Base-by-base conservation (phyloP, 2,329 filamentous ascomycete genomes). In the Fusarium mangiferae region DNA sequence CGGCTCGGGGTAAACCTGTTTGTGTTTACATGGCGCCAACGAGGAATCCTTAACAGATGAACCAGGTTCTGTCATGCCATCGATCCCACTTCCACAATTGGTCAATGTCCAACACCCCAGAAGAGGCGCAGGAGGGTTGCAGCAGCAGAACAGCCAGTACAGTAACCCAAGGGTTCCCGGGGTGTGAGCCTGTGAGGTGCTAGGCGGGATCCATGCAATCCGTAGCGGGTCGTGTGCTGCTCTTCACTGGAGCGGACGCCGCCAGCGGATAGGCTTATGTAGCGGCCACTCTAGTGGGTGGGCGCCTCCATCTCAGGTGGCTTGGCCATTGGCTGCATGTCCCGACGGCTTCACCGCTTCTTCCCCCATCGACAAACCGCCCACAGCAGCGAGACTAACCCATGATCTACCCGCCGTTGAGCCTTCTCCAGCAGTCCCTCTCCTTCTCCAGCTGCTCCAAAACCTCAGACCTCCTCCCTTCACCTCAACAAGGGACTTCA, bases 271-370 rank as follows among this genome's bases (percentile, higher is more conserved):
- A 74, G 52, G 64, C 70, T 70, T 66, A 65, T 62, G 61, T 76
- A 77, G 76, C 73, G 75, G 76, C 66, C 74, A 63, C 62, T 72
- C 51, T 64, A 68, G 73, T 70, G 76, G 62, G 72, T 75, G 72
- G 75, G 75, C 58, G 67, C 68, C 58, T 65, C 65, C 75, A 66
- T 58, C 66, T 72, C 69, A 77, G 78, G 77, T 76, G 78, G 74
- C 77, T 74, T 80, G 78, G 72, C 77, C 67, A 83, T 83, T 83
- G 81, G 81, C 80, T 80, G 77, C 76, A 70, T 66, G 58, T 78
- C 73, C 77, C 78, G 78, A 79, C 77, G 75, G 73, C 79, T 82
- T 82, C 81, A 82, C 81, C 81, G 81, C 81, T 81, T 82, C 81
- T 82, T 82, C 75, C 73, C 68, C 78, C 78, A 79, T 79, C 72